Conservation (phyloP, 139 green algal species). For the Limnomonas spitsbergensis region DNA sequence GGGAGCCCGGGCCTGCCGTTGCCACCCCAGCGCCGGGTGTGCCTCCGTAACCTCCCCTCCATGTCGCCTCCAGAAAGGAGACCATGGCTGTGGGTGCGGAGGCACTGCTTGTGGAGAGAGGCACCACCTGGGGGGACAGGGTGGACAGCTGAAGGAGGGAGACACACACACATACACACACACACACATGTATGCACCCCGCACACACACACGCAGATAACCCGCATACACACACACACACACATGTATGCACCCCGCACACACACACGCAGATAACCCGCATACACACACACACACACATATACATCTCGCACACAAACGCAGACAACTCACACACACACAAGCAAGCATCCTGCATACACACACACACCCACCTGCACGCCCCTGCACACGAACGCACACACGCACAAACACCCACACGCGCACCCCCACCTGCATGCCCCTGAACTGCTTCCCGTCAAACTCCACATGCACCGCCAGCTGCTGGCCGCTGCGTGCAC, state of each 20-base stretch:
- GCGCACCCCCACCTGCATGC: background rate
- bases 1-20: too few species aligned
- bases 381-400: background rate
- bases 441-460: constrained; percentile 14
- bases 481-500: background rate
- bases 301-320: background rate
- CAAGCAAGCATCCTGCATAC: background rate
- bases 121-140: background rate
- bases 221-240: background rate
- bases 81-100: background rate
- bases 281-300: background rate
- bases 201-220: background rate
- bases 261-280: background rate
- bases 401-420: background rate
- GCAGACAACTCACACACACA: background rate
- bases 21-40: too few species aligned
- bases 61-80: background rate
- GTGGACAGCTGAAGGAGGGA: background rate
- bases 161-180: background rate
- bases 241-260: background rate
- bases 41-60: too few species aligned
- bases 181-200: background rate
- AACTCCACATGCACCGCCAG: constrained; percentile 6
- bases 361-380: background rate
- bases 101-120: background rate